Evolutionary conservation across 306 rosid genomes (phyloP).

Genomic region (Ormosia semicastrata): DNA sequence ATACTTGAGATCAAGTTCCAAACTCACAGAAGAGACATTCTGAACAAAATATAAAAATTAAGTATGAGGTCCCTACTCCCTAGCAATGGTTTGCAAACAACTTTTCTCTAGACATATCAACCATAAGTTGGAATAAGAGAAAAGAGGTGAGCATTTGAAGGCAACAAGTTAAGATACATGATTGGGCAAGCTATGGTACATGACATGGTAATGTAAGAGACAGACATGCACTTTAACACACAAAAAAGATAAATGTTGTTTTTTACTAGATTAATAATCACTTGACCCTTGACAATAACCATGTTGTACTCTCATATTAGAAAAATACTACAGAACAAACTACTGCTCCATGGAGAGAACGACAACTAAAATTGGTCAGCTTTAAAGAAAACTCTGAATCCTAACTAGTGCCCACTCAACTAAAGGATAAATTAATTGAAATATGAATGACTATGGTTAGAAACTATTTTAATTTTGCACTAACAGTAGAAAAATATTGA

Average conservation of each 20-base stretch:
- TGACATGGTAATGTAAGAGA: not conserved
- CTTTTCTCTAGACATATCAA: not conserved
- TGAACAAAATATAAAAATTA: too few relatives aligned
- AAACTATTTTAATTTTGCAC: not conserved
- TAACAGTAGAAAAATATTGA: not conserved
- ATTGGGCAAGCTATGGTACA: not conserved
- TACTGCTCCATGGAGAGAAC: not conserved
- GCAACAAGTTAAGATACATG: not conserved
- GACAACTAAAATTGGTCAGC: not conserved
- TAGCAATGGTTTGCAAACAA: not conserved
- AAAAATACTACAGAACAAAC: not conserved
- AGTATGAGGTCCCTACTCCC: too few relatives aligned
- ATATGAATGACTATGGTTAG: not conserved
- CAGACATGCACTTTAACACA: too few relatives aligned
- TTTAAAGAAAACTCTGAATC: not conserved
- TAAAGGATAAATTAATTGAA: not conserved
- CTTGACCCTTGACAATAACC: not conserved
- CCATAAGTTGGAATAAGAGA: not conserved
- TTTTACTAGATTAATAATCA: not conserved
- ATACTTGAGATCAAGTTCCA: too few relatives aligned
- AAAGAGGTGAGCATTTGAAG: not conserved
- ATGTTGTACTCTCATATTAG: not conserved
- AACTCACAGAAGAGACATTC: too few relatives aligned
- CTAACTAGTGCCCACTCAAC: not conserved
- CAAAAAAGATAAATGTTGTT: too few relatives aligned